A percentile compares a stretch with the other conserved stretches of the same genome.
Evolutionary conservation across 208 protist species (phyloP).

Genomic region (Endotrypanum monterogeii): DNA sequence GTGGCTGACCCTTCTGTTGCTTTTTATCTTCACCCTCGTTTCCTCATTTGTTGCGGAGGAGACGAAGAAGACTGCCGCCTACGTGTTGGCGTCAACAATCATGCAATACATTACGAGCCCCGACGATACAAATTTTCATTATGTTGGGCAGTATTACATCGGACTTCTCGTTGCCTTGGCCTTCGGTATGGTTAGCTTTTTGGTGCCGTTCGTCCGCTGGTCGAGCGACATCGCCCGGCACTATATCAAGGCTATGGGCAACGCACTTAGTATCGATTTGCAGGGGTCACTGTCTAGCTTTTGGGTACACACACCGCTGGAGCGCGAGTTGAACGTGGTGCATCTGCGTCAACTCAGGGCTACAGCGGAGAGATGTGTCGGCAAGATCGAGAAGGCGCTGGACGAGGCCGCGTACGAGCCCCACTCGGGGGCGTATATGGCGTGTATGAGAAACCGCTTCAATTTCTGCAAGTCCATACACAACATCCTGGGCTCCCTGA

Average conservation of each 20-base stretch:
- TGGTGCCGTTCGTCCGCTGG: slow-evolving; percentile 89
- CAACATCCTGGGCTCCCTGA: slow-evolving; percentile 81
- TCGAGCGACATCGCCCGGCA: slow-evolving; percentile 77
- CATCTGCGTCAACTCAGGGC: slow-evolving; percentile 80
- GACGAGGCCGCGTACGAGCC: slow-evolving; percentile 84
- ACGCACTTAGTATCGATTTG: slow-evolving; percentile 85
- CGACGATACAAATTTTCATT: slow-evolving; percentile 52
- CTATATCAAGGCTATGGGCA: slow-evolving; percentile 78
- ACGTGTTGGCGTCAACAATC: slow-evolving; percentile 75
- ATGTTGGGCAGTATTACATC: slow-evolving; percentile 76
- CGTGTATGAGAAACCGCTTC: slow-evolving; percentile 62
- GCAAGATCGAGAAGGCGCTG: slow-evolving; percentile 64
- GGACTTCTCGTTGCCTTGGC: slow-evolving; percentile 68
- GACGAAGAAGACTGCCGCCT: slow-evolving; percentile 90
- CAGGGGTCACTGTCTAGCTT: slow-evolving; percentile 86
- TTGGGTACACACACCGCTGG: slow-evolving; percentile 71
- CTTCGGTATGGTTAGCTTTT: slow-evolving; percentile 78
- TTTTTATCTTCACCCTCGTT: slow-evolving; percentile 81
- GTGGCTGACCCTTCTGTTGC: slow-evolving; percentile 73
- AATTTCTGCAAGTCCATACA: slow-evolving; percentile 75
- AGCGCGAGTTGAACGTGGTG: slow-evolving; percentile 88
- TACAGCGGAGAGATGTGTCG: slow-evolving; percentile 71
- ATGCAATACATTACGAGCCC: slow-evolving; percentile 78
- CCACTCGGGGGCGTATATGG: slow-evolving; percentile 67
- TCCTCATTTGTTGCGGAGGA: slow-evolving; percentile 84